Base-by-base conservation (phyloP, 345 rosid genomes). In the Arabidopsis thaliana region DNA sequence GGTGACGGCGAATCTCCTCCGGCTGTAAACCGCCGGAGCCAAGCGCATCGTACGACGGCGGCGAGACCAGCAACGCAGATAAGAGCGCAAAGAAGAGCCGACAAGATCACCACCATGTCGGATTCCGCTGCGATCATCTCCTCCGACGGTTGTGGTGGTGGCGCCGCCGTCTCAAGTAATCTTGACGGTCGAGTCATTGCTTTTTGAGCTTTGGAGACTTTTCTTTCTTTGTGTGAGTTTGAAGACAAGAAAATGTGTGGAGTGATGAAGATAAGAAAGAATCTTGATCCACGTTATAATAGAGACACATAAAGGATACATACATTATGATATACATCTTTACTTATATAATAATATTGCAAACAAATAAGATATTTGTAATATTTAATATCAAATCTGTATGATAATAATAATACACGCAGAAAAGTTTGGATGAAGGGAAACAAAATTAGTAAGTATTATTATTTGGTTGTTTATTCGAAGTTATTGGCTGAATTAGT, bases 1-100 rank as follows among this genome's bases (percentile, higher is more conserved):
- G 75, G 82, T 75, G 63, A 72, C 22, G 38, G 58, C 2, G 74
- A 45, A 49, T 44, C 3, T 40, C 65, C 6, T 40, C 61, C 59
- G 4, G 11, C 22, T 13, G 59, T 49, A 8, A 59, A 24, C 5
- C 82, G 75, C 13, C 87, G 86, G 45, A 84, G 75, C 74, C 88
- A 86, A 53, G 93, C 85, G 74, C 93, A 87, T 2, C 91, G 88
- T 8, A 84, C 70, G 30, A 84, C 87, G 1, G 91, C 93, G 9
- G 86, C 77, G 52, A 91, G 82, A 2, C 95, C 97, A 59, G 89
- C 87, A 0, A 82, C 86, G 59, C 89, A 89, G 32, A 91, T 87
- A 55, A 91, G 79, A 28, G 91, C 91, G 69, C 97, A 91, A 8
- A 91, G 82, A 67, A 91, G 90, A 49, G 82, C 87, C 0, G 91